Evolutionary conservation across 2,329 filamentous ascomycete genomes (phyloP), one percentile per base, ranked within the genome.

Genomic region (Colletotrichum graminicola): DNA sequence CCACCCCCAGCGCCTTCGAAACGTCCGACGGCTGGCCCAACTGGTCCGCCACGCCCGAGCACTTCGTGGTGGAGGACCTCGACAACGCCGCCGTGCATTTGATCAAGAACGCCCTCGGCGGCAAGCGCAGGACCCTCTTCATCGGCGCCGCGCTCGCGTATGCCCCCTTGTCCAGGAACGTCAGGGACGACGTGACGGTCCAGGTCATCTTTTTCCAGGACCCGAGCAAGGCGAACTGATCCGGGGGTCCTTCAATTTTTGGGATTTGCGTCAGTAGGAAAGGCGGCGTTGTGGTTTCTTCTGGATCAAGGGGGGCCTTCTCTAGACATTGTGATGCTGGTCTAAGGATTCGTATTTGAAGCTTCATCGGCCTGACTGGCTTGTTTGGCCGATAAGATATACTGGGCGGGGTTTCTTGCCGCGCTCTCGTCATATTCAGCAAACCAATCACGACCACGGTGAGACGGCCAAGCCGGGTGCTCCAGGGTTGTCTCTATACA

Each of bases 21-120:
- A 72, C 74, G 8, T 71, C 78, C 2, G 75, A 74, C 5, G 66
- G 68, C 60, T 76, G 75, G 67, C 75, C 68, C 2, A 60, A 59
- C 36, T 71, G 68, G 68, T 21, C 14, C 23, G 65, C 78, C 12
- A 77, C 76, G 1, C 75, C 77, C 0, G 86, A 88, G 74, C 87
- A 92, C 61, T 94, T 94, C 72, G 90, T 93, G 1, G 89, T 94
- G 5, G 90, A 94, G 78, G 93, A 96, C 77, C 67, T 81, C 4
- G 68, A 71, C 54, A 96, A 94, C 76, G 93, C 89, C 7, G 93
- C 93, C 0, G 94, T 94, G 0, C 94, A 95, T 80, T 85, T 96
- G 49, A 88, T 94, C 52, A 89, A 93, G 73, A 97, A 96, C 77
- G 93, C 93, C 0, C 87, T 96, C 18, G 94, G 94, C 49, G 94